These are phyloP conservation scores for Aspergillus clavatus DNA, from an alignment of 2,329 filamentous ascomycete species.

Conservation along the genomic window DNA sequence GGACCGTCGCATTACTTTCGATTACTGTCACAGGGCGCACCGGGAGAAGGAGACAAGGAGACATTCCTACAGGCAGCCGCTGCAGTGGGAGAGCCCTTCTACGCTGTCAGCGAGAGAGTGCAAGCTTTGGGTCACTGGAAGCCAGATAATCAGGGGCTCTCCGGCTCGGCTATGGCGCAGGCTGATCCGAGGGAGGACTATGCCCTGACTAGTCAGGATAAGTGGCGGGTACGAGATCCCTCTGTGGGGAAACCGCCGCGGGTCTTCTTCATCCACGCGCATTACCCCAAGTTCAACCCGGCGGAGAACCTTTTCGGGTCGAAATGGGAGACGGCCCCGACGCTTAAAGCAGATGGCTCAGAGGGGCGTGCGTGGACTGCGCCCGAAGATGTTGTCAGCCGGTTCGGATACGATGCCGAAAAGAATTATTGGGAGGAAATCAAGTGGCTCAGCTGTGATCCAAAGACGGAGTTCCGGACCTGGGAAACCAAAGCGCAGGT, in stretches of 20 bases:
- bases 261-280: conserved; percentile 39
- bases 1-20: conserved; percentile 36
- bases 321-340: conserved; percentile 36
- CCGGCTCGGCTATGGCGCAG: conserved; percentile 37
- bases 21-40: conserved; percentile 36
- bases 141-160: conserved; percentile 19
- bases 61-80: conserved; percentile 35
- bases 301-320: conserved; percentile 36
- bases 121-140: conserved; percentile 31
- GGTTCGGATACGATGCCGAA: conserved; percentile 39
- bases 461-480: conserved; percentile 30
- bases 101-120: conserved; percentile 35
- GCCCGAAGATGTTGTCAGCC: conserved; percentile 28
- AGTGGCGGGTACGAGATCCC: conserved; percentile 32
- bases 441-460: conserved; percentile 36
- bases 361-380: conserved; percentile 36
- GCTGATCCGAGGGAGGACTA: conserved; percentile 37
- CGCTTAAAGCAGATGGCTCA: conserved; percentile 31
- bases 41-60: conserved; percentile 38
- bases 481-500: conserved; percentile 31
- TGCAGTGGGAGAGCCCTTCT: conserved; percentile 31
- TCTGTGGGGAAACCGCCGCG: conserved; percentile 28
- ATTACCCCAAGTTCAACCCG: conserved; percentile 41
- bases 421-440: conserved; percentile 40
- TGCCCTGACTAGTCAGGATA: conserved; percentile 27